phyloP scores from a whole-genome alignment of 2,329 filamentous ascomycete genomes.

The Alternaria rosae region DNA sequence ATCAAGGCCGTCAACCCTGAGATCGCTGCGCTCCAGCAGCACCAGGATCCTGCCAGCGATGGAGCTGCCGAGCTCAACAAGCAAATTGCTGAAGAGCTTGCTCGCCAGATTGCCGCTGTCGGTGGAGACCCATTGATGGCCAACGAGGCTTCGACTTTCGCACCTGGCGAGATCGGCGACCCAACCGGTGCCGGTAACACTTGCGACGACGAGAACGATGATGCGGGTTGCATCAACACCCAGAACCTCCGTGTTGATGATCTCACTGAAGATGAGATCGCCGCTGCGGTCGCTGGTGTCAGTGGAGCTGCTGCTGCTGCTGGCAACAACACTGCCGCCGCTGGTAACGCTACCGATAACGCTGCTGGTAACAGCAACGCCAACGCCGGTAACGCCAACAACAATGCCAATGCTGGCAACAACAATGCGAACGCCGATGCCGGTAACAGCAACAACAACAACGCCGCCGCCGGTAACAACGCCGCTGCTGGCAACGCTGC shows the following conservation, averaged over 20 bases:
- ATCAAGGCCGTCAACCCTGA: conserved; percentile 68
- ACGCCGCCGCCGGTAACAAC: not conserved
- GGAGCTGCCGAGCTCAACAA: conserved; percentile 67
- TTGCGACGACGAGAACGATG: conserved; percentile 59
- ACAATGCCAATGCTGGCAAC: conserved; percentile 4
- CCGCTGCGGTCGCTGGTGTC: conserved; percentile 55
- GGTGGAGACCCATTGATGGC: conserved; percentile 69
- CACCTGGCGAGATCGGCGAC: conserved; percentile 64
- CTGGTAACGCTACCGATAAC: conserved; percentile 18
- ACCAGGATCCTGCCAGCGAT: conserved; percentile 71
- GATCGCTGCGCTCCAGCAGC: conserved; percentile 69
- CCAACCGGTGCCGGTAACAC: conserved; percentile 61
- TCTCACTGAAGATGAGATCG: conserved; percentile 61
- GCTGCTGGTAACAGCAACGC: conserved; percentile 12
- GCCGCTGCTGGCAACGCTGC: not conserved
- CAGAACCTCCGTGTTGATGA: conserved; percentile 63
- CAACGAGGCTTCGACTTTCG: conserved; percentile 69
- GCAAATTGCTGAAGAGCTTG: conserved; percentile 65
- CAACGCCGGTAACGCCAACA: conserved; percentile 17
- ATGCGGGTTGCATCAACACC: conserved; percentile 63
- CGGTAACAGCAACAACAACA: not conserved
- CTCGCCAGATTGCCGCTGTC: conserved; percentile 65
- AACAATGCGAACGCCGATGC: not conserved
- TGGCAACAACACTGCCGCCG: not conserved
- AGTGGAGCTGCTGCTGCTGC: conserved; percentile 13